Conservation (phyloP, 1,284 basidiomycete genomes). For the Leccinum pachyderme region DNA sequence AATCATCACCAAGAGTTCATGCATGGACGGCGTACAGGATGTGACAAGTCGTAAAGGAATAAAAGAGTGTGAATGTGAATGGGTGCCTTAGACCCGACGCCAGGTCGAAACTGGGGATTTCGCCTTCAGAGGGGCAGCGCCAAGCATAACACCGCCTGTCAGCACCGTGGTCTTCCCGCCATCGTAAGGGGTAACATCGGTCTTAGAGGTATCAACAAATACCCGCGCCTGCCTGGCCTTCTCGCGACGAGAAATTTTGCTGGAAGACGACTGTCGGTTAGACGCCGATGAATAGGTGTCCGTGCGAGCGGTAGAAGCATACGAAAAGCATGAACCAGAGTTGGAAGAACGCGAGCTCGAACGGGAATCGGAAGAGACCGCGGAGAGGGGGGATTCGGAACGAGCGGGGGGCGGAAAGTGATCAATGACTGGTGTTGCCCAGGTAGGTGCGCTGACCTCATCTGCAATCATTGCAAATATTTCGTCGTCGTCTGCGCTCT, state of each 20-base stretch:
- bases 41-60: constrained; percentile 18
- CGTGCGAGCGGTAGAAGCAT: constrained; percentile 43
- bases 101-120: constrained; percentile 42
- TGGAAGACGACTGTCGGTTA: constrained; percentile 34
- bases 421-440: constrained; percentile 61
- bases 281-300: constrained; percentile 45
- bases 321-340: constrained; percentile 64
- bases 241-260: constrained; percentile 62
- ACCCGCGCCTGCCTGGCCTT: constrained; percentile 63
- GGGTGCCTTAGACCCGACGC: constrained; percentile 42
- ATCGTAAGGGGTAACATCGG: constrained; percentile 76
- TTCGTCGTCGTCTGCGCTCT: constrained; percentile 65
- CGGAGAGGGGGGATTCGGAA: constrained; percentile 58
- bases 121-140: constrained; percentile 36
- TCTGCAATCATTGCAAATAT: constrained; percentile 72
- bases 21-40: constrained; percentile 26
- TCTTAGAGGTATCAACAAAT: constrained; percentile 69
- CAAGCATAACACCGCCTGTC: constrained; percentile 82
- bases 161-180: constrained; percentile 83
- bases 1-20: constrained; percentile 28
- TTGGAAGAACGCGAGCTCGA: constrained; percentile 73
- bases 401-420: constrained; percentile 52
- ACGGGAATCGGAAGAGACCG: constrained; percentile 62
- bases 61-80: constrained; percentile 32
- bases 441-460: constrained; percentile 62